These are phyloP conservation scores for Chrysosporium queenslandicum DNA, from an alignment of 2,329 filamentous ascomycete species.

Conservation along the genomic window DNA sequence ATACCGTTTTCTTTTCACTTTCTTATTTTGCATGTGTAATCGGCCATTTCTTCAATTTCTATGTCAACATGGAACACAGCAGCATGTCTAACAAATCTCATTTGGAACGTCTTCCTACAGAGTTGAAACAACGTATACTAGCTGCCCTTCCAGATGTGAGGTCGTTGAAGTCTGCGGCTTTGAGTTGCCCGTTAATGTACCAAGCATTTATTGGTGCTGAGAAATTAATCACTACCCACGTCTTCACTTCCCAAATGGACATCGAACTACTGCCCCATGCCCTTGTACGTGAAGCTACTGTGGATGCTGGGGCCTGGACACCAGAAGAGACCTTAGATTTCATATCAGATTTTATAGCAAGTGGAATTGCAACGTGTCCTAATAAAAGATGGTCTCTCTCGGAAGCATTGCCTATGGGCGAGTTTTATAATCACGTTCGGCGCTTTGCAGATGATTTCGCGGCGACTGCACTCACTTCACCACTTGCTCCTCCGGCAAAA, in stretches of 20 bases:
- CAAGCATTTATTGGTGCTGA: neutral
- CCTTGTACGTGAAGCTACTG: neutral
- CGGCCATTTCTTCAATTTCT: no score
- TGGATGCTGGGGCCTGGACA: neutral
- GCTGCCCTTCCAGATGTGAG: neutral
- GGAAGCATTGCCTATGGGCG: neutral
- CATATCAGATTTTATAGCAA: neutral
- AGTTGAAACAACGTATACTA: slow-evolving; percentile 3
- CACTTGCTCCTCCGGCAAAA: neutral
- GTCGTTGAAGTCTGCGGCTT: neutral
- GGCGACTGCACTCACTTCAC: neutral
- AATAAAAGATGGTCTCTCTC: neutral
- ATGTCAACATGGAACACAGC: neutral
- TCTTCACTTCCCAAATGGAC: neutral
- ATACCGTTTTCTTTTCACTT: no score
- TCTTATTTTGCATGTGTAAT: no score
- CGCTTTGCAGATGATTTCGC: slow-evolving; percentile 1
- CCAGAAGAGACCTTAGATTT: neutral
- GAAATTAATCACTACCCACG: neutral
- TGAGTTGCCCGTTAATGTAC: slow-evolving; percentile 4
- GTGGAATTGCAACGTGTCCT: neutral
- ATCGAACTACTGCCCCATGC: neutral
- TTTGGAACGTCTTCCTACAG: neutral
- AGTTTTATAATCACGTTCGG: neutral
- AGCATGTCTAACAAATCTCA: neutral